A percentile compares a stretch with the other conserved stretches of the same genome.
Evolutionary conservation across 208 protist genomes (phyloP).

Genomic region (Strigomonas culicis): DNA sequence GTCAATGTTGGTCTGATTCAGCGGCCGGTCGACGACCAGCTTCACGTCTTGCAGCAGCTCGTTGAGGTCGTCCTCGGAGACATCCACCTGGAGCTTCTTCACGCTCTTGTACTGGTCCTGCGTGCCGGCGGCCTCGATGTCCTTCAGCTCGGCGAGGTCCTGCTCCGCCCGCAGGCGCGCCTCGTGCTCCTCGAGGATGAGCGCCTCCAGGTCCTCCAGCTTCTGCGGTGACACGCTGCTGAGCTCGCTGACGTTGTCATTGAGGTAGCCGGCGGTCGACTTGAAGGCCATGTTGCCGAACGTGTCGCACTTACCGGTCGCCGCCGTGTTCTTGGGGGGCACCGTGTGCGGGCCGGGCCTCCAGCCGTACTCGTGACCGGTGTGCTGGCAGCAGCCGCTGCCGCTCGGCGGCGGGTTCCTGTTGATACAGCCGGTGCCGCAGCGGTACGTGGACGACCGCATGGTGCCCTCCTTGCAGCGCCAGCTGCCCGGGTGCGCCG

Average conservation of each 20-base stretch:
- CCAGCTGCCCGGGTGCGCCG: constrained; percentile 69
- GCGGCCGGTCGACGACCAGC: constrained; percentile 46
- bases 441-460: constrained; percentile 45
- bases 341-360: constrained; percentile 59
- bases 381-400: constrained; percentile 49
- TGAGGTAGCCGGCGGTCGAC: constrained; percentile 18
- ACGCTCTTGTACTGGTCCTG: constrained; percentile 45
- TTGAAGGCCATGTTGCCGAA: constrained; percentile 80
- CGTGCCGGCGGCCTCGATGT: constrained; percentile 43
- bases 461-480: constrained; percentile 46
- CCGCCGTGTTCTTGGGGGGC: constrained; percentile 54
- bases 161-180: constrained; percentile 50
- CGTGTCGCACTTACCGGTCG: constrained; percentile 68
- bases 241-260: constrained; percentile 44
- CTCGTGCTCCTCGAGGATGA: constrained; percentile 70
- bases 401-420: constrained; percentile 15
- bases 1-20: constrained; percentile 80
- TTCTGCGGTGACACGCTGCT: constrained; percentile 63
- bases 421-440: constrained; percentile 37
- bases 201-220: constrained; percentile 63
- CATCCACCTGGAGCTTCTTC: constrained; percentile 19
- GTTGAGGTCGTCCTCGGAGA: constrained; percentile 49
- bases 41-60: constrained; percentile 62
- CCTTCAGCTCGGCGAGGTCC: constrained; percentile 53
- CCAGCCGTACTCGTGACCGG: constrained; percentile 62